These are phyloP conservation scores for Candida loeiensis DNA, from an alignment of 805 yeast species.

Conservation along the genomic window DNA sequence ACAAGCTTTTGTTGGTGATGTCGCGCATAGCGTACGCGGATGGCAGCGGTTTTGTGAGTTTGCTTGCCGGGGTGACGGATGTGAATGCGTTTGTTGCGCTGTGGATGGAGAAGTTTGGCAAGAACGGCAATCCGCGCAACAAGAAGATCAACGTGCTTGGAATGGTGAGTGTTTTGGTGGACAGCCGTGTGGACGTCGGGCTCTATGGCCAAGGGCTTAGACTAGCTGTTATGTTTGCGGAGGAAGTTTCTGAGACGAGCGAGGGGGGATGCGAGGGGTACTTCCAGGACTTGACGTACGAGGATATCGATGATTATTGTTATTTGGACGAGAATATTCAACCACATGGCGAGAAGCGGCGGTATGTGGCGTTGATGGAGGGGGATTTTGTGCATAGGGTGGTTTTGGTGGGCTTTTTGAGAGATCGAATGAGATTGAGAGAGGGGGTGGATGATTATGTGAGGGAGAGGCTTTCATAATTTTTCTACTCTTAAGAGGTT, in stretches of 20 bases:
- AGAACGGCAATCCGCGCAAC: constrained; percentile 70
- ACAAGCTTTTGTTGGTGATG: constrained; percentile 35
- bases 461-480: neutral
- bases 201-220: constrained; percentile 29
- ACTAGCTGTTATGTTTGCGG: constrained; percentile 49
- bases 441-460: constrained; percentile 4
- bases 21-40: constrained; percentile 35
- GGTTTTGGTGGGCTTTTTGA: constrained; percentile 17
- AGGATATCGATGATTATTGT: constrained; percentile 41
- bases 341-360: constrained; percentile 40
- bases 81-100: constrained; percentile 20
- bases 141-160: constrained; percentile 69
- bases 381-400: constrained; percentile 40
- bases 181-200: constrained; percentile 20
- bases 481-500: no score
- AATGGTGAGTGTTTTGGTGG: constrained; percentile 47
- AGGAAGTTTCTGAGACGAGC: constrained; percentile 64
- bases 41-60: constrained; percentile 31
- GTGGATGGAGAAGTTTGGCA: constrained; percentile 43
- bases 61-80: constrained; percentile 30
- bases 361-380: constrained; percentile 33
- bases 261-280: constrained; percentile 36
- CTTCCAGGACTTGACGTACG: constrained; percentile 34
- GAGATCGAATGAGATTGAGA: constrained; percentile 1
- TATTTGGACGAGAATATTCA: constrained; percentile 39